Base-by-base conservation (phyloP, 1,139 yeast genomes). In the Taphrina wiesneri region DNA sequence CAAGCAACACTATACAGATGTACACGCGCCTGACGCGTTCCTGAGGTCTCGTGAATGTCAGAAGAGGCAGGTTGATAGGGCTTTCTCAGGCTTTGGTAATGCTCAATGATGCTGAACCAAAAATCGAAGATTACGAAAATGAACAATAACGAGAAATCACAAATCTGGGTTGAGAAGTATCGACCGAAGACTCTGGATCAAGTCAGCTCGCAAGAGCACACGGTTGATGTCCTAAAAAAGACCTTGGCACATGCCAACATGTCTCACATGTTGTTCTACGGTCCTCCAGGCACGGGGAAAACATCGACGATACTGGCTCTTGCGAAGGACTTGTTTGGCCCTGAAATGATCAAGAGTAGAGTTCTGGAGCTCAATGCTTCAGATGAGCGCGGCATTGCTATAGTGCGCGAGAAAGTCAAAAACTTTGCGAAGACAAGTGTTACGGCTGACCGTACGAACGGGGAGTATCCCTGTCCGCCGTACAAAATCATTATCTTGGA, bases 231-330 rank as follows among this genome's bases (percentile, higher is more conserved):
- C n/a, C 79, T 93, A 70, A 87, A 88, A 75, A 85, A 86, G 73
- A 88, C 96, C 0, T 76, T 95, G 34, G 82, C 85, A 66, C 84
- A 95, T 1, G 88, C 93, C 54, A 92, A 93, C 74, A 78, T 76
- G 63, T 98, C 99, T 1, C 98, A 93, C 75, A 90, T 92, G 96
- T 78, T 93, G 60, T 92, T 92, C 77, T 92, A 92, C 75, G 98
- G 98, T 0, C 97, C 98, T 5, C 97, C 98, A 62, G 98, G 98
- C 36, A 92, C 98, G 0, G 98, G 98, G 69, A 92, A 92, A 74
- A 92, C 98, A 0, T 90, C 97, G 0, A 92, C 98, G 0, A 87
- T 92, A 59, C 78, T 92, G 63, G 97, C 97, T 1, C 79, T 92
- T 70, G 92, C 97, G 0, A 87, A 86, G 72, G 92, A 90, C 73